Evolutionary conservation across 768 basidiomycete genomes (phyloP).

Genomic region (Dendrothele bispora): DNA sequence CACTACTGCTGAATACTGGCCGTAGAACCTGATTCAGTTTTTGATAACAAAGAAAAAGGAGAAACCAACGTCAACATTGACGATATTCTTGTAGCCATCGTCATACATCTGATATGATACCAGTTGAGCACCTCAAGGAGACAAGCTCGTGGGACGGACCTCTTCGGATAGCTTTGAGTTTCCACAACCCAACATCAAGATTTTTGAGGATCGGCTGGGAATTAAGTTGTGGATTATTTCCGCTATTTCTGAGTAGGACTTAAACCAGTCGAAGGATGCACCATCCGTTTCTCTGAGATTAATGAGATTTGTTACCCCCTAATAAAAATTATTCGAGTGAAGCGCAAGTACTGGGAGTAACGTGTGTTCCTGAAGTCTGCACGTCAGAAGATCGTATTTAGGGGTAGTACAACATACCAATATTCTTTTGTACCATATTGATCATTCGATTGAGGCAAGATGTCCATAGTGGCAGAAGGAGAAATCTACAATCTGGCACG

Average conservation of each 20-base stretch:
- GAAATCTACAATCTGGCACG: background rate
- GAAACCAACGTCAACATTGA: constrained; percentile 71
- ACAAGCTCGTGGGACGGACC: constrained; percentile 41
- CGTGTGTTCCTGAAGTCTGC: constrained; percentile 57
- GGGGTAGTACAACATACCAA: constrained; percentile 45
- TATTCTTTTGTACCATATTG: constrained; percentile 69
- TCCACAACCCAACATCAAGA: constrained; percentile 84
- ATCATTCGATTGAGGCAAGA: constrained; percentile 62
- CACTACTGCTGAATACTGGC: constrained; percentile 72
- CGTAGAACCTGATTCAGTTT: background rate
- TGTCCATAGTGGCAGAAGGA: constrained; percentile 17
- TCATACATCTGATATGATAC: constrained; percentile 71
- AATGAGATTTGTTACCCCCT: constrained; percentile 3
- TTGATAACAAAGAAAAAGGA: background rate
- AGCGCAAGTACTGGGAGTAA: constrained; percentile 58
- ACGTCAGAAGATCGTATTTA: background rate
- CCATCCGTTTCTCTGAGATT: constrained; percentile 53
- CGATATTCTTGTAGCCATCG: constrained; percentile 78
- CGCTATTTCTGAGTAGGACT: constrained; percentile 74
- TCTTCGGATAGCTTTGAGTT: constrained; percentile 82
- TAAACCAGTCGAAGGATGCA: constrained; percentile 85
- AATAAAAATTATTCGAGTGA: background rate
- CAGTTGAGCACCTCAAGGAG: background rate
- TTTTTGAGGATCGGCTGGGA: constrained; percentile 57
- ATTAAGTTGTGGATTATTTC: constrained; percentile 59